A percentile compares a stretch with the other conserved stretches of the same genome.
Conservation (phyloP, 768 basidiomycete species). For the Amanita rimosa region DNA sequence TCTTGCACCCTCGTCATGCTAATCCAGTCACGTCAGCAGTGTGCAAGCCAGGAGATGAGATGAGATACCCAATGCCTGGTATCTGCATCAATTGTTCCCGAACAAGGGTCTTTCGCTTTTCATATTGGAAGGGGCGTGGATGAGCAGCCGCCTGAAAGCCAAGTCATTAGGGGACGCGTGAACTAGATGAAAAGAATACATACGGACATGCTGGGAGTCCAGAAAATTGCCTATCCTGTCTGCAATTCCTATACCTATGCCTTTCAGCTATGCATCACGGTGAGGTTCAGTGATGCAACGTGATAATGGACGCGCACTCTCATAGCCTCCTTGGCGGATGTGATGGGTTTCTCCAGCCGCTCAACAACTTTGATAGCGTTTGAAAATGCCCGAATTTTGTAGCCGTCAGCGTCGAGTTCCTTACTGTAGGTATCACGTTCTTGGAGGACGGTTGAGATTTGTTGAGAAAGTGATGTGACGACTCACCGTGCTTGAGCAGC, state of each 20-base stretch:
- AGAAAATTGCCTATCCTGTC: slow-evolving; percentile 29
- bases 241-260: slow-evolving; percentile 22
- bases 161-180: neutral
- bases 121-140: neutral
- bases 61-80: slow-evolving; percentile 36
- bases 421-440: slow-evolving; percentile 21
- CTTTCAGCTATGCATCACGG: slow-evolving; percentile 15
- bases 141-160: neutral
- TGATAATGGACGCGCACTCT: slow-evolving; percentile 15
- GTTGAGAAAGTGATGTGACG: neutral
- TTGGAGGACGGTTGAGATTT: slow-evolving; percentile 10
- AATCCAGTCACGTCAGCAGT: neutral
- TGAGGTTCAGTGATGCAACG: neutral
- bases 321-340: slow-evolving; percentile 29
- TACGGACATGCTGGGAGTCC: slow-evolving; percentile 19
- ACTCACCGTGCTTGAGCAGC: slow-evolving; percentile 29
- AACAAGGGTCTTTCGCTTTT: slow-evolving; percentile 4
- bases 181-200: slow-evolving; percentile 11
- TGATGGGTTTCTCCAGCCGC: slow-evolving; percentile 29
- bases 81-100: slow-evolving; percentile 24
- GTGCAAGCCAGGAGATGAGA: neutral
- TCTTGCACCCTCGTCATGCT: slow-evolving; percentile 26
- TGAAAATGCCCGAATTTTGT: slow-evolving; percentile 39
- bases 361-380: slow-evolving; percentile 34
- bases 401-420: slow-evolving; percentile 15